Conservation (phyloP, 768 basidiomycete species). For the Mycena filopes region DNA sequence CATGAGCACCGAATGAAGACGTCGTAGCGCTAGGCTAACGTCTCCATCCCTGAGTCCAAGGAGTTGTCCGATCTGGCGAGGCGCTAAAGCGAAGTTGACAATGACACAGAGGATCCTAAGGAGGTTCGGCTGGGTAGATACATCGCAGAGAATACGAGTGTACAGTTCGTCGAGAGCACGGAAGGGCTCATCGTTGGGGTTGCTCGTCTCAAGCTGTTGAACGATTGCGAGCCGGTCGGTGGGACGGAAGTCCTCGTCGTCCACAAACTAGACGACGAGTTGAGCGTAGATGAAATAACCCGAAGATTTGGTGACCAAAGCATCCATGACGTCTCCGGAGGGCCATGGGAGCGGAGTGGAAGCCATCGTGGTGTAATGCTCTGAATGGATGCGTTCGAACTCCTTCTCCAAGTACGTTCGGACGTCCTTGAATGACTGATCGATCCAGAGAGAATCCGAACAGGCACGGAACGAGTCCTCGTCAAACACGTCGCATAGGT, state of each 20-base stretch:
- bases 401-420: not conserved
- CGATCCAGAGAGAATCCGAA: not conserved
- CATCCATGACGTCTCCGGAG: not conserved
- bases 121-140: not conserved
- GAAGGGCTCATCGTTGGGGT: not conserved
- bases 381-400: constrained; percentile 2
- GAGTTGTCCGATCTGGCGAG: not conserved
- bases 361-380: not conserved
- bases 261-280: constrained; percentile 5
- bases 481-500: not conserved
- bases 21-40: not conserved
- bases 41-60: not conserved
- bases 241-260: not conserved
- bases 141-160: not conserved
- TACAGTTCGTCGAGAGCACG: not conserved
- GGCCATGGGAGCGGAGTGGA: not conserved
- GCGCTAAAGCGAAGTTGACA: too few species aligned
- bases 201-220: not conserved
- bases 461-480: not conserved
- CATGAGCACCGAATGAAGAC: not conserved
- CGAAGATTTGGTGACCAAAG: not conserved
- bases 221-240: not conserved
- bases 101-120: too few species aligned
- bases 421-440: constrained; percentile 5
- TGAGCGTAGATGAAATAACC: constrained; percentile 7